Base-by-base conservation (phyloP, 306 rosid genomes). In the Citrullus colocynthis region DNA sequence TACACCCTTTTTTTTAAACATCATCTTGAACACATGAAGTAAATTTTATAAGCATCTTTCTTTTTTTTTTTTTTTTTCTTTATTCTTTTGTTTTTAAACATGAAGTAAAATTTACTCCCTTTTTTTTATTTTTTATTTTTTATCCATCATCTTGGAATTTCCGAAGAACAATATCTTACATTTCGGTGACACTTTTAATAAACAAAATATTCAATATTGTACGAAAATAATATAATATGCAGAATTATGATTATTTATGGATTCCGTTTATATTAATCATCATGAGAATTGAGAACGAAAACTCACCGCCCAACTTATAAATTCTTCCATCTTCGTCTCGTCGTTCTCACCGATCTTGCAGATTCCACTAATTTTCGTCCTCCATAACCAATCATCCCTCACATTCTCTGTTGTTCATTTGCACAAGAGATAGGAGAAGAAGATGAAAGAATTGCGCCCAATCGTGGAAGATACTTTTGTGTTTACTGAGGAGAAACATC, bases 391-490 rank as follows among this genome's bases (percentile, higher is more conserved):
- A 63, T 16, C n/a, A 17, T 18, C 55, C 32, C 21, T 45, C 56
- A 20, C 55, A 44, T 69, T 45, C 37, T n/a, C 13, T 37, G 52
- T 4, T 4, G 15, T 18, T 66, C 52, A 39, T 28, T 66, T 37
- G 32, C 56, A 70, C 2, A 42, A 42, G 16, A 15, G n/a, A 15
- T 15, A 2, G 48, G 14, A 36, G 16, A 18, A 65, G 17, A 88
- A 37, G 5, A 88, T 91, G 91, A 87, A 83, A 24, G 57, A 85
- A 63, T 34, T 36, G 4, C 80, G 84, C 18, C 76, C 83, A 8
- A 84, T 90, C 18, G 88, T 89, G 18, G 89, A 87, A 52, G 83
- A 85, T 16, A 82, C 18, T 49, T 92, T 79, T 37, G 88, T 91
- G 0, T 80, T n/a, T 48, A 62, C 81, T 8, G 84, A 92, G 74